A percentile compares a stretch with the other conserved stretches of the same genome.
Conservation (phyloP, 2,329 filamentous ascomycete species). For the Penicillium expansum region DNA sequence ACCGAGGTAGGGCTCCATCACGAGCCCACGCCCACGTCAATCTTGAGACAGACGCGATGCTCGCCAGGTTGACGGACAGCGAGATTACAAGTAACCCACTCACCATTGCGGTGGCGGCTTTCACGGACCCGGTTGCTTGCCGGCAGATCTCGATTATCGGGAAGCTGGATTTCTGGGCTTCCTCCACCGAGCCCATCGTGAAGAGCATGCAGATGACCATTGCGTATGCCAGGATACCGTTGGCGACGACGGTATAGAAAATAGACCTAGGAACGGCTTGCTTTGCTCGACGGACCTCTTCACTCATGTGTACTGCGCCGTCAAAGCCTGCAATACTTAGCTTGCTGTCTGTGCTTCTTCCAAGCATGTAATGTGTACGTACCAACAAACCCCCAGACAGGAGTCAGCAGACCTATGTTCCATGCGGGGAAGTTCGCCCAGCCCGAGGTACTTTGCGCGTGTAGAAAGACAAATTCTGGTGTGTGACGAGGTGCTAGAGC, state of each 20-base stretch:
- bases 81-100: conserved; percentile 34
- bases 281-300: conserved; percentile 47
- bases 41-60: conserved; percentile 49
- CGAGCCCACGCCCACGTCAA: conserved; percentile 52
- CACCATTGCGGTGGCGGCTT: conserved; percentile 41
- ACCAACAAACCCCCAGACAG: conserved; percentile 26
- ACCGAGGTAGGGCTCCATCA: conserved; percentile 46
- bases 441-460: conserved; percentile 31
- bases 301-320: conserved; percentile 49
- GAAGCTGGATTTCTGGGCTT: conserved; percentile 31
- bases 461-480: conserved; percentile 33
- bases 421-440: conserved; percentile 33
- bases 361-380: background rate
- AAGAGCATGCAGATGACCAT: conserved; percentile 46
- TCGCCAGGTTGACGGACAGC: conserved; percentile 40
- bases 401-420: conserved; percentile 40
- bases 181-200: conserved; percentile 43
- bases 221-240: conserved; percentile 42
- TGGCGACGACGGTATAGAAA: conserved; percentile 46
- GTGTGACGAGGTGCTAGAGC: conserved; percentile 33
- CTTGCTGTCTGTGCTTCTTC: no score
- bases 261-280: conserved; percentile 48
- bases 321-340: conserved; percentile 42
- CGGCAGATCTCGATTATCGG: conserved; percentile 47
- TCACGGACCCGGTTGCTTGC: conserved; percentile 41